Evolutionary conservation across 805 yeast species (phyloP), one percentile per base, ranked within the genome.

Genomic region (Myxozyma neglecta): DNA sequence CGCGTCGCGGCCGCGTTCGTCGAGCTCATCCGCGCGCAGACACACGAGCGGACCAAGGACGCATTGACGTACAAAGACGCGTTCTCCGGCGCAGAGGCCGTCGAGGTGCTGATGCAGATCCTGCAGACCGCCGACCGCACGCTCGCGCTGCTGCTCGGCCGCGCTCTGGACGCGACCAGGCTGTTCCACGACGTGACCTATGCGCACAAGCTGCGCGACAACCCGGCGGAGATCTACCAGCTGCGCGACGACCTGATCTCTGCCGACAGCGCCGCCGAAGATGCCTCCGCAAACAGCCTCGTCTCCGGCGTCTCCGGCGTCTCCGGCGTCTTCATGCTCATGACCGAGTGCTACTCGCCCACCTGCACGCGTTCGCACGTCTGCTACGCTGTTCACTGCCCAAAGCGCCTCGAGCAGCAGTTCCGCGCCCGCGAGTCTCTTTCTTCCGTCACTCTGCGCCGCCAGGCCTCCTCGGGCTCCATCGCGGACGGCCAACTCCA

Each of bases 331-430:
- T 94, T 93, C 71, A 93, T 97, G 0, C 77, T 93, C 47, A 78
- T 94, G 64, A 89, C 97, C 0, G 97, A 92, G 71, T 94, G 99
- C 76, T 94, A 94, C 71, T 91, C 97, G 0, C 97, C 99, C 39
- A 94, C 99, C 0, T 94, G 99, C 76, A 86, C 97, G 5, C 80
- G 96, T 55, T 96, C 90, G 70, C 80, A 84, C 39, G 77, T 93
- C 44, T 94, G 99, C 75, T 94, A 94, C 75, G 89, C 96, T 47
- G 92, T 94, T 68, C 96, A 97, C 11, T 94, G 99, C 76, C 99
- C 99, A 14, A 83, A 97, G 68, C 82, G 98, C 65, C 78, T 94
- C 53, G 98, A 93, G 75, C 98, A 94, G 74, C 98, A 93, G 72
- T 96, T 97, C 3, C 81, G 98, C 62, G 81, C 90, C 55, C 91